Percentiles rank a stretch among this genome's conserved stretches.
Conservation (phyloP, 305 asterid species). For the Plantago lanceolata region DNA sequence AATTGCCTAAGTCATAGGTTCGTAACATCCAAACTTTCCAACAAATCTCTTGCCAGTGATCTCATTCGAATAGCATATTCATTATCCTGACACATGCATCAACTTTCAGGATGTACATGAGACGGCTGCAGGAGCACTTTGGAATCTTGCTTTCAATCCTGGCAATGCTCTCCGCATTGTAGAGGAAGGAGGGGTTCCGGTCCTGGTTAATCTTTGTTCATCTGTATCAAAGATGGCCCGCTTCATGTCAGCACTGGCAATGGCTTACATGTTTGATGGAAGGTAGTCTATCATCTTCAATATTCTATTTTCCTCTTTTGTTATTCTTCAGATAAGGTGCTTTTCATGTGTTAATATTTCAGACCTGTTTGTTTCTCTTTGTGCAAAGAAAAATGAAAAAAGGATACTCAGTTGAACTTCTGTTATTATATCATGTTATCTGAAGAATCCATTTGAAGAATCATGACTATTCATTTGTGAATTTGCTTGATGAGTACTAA, state of each 20-base stretch:
- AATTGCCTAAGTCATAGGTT: too few relatives aligned
- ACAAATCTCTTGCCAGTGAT: too few relatives aligned
- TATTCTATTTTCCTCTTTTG: not conserved
- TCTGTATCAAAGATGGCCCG: constrained; percentile 92
- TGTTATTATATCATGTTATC: too few relatives aligned
- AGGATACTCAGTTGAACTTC: too few relatives aligned
- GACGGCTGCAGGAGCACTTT: constrained; percentile 97
- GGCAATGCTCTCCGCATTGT: constrained; percentile 92
- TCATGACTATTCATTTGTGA: not conserved
- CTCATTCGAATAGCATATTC: too few relatives aligned
- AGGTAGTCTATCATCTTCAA: constrained; percentile 39
- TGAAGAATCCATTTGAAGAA: not conserved
- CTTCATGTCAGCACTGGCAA: constrained; percentile 88
- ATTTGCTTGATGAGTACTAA: constrained; percentile 3
- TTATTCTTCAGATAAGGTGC: too few relatives aligned
- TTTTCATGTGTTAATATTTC: too few relatives aligned
- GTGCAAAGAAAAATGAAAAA: too few relatives aligned
- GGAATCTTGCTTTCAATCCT: constrained; percentile 95
- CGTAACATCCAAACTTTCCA: too few relatives aligned
- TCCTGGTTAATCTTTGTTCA: constrained; percentile 70
- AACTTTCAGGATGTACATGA: constrained; percentile 82
- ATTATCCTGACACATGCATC: not conserved
- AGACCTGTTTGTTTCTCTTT: too few relatives aligned
- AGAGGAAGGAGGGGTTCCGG: constrained; percentile 93
- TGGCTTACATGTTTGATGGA: constrained; percentile 85